phyloP scores from a whole-genome alignment of 2,329 filamentous ascomycete species.

The Nothophoma quercina region DNA sequence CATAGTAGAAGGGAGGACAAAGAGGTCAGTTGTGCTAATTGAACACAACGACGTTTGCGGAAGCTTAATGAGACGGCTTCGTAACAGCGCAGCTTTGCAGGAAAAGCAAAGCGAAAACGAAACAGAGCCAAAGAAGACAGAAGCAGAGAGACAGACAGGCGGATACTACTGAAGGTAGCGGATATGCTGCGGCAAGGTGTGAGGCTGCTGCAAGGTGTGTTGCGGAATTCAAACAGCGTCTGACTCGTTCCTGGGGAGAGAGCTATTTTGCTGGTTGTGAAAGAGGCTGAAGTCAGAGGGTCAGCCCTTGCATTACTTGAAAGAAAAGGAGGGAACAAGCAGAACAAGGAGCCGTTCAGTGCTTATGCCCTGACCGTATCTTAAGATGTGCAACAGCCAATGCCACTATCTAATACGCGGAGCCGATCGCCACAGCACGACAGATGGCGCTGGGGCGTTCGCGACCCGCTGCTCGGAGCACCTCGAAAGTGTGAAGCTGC shows the following conservation, averaged over 20 bases:
- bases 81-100: conserved; percentile 40
- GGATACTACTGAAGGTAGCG: conserved; percentile 38
- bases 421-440: conserved; percentile 39
- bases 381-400: conserved; percentile 34
- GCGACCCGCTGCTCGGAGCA: conserved; percentile 20
- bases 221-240: conserved; percentile 43
- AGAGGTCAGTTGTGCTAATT: conserved; percentile 38
- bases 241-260: conserved; percentile 38
- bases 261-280: conserved; percentile 26
- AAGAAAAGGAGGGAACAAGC: conserved; percentile 39
- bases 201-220: conserved; percentile 38
- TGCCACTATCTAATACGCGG: conserved; percentile 31
- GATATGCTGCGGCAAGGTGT: conserved; percentile 23
- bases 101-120: conserved; percentile 43
- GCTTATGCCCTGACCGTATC: conserved; percentile 35
- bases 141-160: conserved; percentile 44
- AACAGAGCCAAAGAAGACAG: conserved; percentile 36
- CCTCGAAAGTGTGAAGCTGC: conserved; percentile 39
- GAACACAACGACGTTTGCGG: conserved; percentile 44
- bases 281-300: conserved; percentile 34
- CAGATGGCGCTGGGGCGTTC: conserved; percentile 29
- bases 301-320: conserved; percentile 47
- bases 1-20: conserved; percentile 44
- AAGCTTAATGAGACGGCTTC: conserved; percentile 43
- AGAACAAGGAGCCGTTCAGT: conserved; percentile 30